These are phyloP conservation scores for Xylaria sp. DNA, from an alignment of 2,329 filamentous ascomycete species.

Conservation along the genomic window DNA sequence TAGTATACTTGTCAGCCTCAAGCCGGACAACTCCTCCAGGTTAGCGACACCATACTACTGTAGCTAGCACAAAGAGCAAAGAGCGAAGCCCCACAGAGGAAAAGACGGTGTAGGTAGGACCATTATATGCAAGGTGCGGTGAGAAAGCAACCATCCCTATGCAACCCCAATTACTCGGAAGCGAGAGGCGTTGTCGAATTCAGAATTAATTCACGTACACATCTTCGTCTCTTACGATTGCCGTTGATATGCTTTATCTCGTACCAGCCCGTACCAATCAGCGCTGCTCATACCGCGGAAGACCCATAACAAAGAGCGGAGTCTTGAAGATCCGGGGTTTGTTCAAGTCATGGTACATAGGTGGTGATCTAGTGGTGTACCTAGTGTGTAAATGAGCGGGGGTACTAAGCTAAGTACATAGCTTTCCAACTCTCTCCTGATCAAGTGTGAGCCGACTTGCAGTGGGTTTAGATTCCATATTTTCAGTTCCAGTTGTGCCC, in stretches of 20 bases:
- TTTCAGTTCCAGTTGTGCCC: constrained; percentile 5
- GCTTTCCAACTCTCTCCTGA: constrained; percentile 6
- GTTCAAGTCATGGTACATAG: constrained; percentile 1
- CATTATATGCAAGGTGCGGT: constrained; percentile 34
- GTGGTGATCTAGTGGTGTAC: neutral
- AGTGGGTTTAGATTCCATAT: constrained; percentile 5
- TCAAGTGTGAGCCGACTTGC: constrained; percentile 3
- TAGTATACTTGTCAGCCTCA: neutral
- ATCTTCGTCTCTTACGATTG: constrained; percentile 5
- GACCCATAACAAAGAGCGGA: constrained; percentile 25
- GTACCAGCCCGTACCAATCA: constrained; percentile 1
- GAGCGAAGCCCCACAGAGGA: constrained; percentile 28
- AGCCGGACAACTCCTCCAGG: constrained; percentile 13
- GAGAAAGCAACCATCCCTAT: constrained; percentile 25
- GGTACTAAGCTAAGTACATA: neutral
- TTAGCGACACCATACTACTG: neutral
- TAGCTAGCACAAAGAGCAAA: neutral
- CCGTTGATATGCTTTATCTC: neutral
- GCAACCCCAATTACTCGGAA: constrained; percentile 25
- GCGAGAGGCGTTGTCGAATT: constrained; percentile 25
- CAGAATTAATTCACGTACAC: constrained; percentile 11
- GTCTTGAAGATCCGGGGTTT: constrained; percentile 21
- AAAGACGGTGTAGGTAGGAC: constrained; percentile 38
- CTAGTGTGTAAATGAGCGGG: neutral
- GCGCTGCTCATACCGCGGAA: constrained; percentile 6